These are phyloP conservation scores for Ophiostoma australiae DNA, from an alignment of 2,329 filamentous ascomycete genomes.

Conservation along the genomic window DNA sequence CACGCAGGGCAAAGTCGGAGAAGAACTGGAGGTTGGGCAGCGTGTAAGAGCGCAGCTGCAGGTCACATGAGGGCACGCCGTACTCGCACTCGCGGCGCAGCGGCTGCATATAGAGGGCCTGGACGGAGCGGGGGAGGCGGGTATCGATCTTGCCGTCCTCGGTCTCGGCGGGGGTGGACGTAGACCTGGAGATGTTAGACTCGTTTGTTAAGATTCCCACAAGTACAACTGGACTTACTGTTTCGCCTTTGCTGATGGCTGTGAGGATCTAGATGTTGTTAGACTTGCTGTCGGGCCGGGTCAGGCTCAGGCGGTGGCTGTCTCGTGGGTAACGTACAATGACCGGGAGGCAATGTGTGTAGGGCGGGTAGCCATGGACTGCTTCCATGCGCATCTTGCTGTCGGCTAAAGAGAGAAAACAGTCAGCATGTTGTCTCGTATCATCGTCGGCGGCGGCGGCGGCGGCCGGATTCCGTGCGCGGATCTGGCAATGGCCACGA, in stretches of 20 bases:
- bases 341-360: conserved; percentile 23
- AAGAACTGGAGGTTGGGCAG: conserved; percentile 91
- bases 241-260: not conserved
- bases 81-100: conserved; percentile 68
- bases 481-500: not conserved
- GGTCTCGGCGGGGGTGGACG: not conserved
- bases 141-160: conserved; percentile 25
- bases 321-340: conserved; percentile 21
- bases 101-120: conserved; percentile 80
- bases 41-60: conserved; percentile 89
- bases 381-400: conserved; percentile 23
- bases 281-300: not conserved
- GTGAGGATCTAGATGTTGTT: conserved; percentile 12
- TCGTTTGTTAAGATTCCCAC: not conserved
- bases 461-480: not conserved
- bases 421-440: conserved; percentile 3
- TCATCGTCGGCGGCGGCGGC: conserved; percentile 8
- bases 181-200: not conserved
- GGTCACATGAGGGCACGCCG: conserved; percentile 79
- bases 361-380: conserved; percentile 22
- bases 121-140: conserved; percentile 71
- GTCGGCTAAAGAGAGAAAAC: conserved; percentile 10
- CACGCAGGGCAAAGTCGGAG: conserved; percentile 86
- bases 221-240: not conserved
- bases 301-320: not conserved